phyloP scores from a whole-genome alignment of 768 basidiomycete genomes.

The Sarcomyxa edulis region DNA sequence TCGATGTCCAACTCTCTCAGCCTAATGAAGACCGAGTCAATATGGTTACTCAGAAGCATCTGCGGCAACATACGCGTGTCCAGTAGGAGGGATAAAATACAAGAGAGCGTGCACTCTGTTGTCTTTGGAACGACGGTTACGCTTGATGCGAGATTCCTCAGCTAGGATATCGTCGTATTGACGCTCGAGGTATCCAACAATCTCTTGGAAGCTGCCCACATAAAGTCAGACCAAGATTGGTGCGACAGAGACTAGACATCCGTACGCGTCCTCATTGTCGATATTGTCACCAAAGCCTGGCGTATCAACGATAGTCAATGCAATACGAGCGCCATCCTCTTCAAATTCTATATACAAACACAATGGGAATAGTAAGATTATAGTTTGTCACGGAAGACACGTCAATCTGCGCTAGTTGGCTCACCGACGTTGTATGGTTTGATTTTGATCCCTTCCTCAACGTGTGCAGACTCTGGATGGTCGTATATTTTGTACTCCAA shows the following conservation, averaged over 20 bases:
- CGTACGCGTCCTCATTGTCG: slow-evolving; percentile 97
- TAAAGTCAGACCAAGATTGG: background rate
- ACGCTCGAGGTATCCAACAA: slow-evolving; percentile 92
- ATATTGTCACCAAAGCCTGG: slow-evolving; percentile 99
- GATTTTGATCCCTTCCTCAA: slow-evolving; percentile 92
- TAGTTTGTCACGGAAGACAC: background rate
- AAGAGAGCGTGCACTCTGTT: slow-evolving; percentile 95
- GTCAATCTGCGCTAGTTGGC: slow-evolving; percentile 20
- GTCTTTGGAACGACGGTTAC: slow-evolving; percentile 98
- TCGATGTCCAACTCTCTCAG: slow-evolving; percentile 99
- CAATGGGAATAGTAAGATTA: background rate
- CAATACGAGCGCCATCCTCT: slow-evolving; percentile 97
- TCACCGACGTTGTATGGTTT: slow-evolving; percentile 91
- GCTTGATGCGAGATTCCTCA: slow-evolving; percentile 98
- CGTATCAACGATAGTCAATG: slow-evolving; percentile 96
- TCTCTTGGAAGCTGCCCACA: slow-evolving; percentile 82
- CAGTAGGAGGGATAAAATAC: slow-evolving; percentile 99
- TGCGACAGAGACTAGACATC: slow-evolving; percentile 12
- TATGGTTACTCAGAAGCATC: background rate
- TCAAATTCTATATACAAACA: slow-evolving; percentile 77
- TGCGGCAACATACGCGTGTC: slow-evolving; percentile 73
- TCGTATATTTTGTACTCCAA: slow-evolving; percentile 83
- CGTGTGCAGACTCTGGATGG: slow-evolving; percentile 82
- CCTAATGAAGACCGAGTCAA: slow-evolving; percentile 33
- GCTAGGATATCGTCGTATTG: slow-evolving; percentile 99